Evolutionary conservation across 2,329 filamentous ascomycete species (phyloP).

Genomic region (Colletotrichum abscissum): DNA sequence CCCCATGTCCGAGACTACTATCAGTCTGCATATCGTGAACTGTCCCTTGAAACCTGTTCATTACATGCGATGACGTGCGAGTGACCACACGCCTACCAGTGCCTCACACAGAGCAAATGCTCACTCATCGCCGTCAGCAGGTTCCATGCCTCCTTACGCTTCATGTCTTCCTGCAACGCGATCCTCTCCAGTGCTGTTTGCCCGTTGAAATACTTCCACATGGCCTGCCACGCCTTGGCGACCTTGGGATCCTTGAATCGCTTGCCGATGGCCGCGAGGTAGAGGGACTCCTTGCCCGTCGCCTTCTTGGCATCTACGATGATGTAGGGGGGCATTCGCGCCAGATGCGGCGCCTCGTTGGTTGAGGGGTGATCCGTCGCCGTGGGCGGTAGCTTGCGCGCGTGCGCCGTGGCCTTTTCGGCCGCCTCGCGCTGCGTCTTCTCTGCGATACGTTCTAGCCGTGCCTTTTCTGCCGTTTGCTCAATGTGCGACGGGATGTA

Average conservation of each 20-base stretch:
- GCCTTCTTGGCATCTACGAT: constrained; percentile 84
- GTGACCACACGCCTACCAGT: constrained; percentile 66
- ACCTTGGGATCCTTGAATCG: constrained; percentile 68
- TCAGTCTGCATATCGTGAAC: not conserved
- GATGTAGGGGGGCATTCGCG: constrained; percentile 70
- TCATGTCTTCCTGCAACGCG: constrained; percentile 85
- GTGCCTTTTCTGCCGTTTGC: constrained; percentile 70
- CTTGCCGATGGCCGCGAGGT: constrained; percentile 68
- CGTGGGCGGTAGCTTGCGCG: constrained; percentile 60
- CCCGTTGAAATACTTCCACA: constrained; percentile 91
- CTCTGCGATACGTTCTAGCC: constrained; percentile 67
- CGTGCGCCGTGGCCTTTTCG: constrained; percentile 66
- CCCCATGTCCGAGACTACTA: not conserved
- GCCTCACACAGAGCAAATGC: constrained; percentile 73
- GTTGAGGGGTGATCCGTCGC: constrained; percentile 65
- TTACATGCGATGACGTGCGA: not conserved
- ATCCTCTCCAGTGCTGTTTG: constrained; percentile 87
- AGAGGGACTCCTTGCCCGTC: constrained; percentile 81
- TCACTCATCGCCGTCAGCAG: constrained; percentile 74
- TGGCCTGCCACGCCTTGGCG: constrained; percentile 75
- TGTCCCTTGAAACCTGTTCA: not conserved
- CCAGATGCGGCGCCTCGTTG: constrained; percentile 69
- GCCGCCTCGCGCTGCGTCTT: constrained; percentile 64
- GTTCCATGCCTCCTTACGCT: constrained; percentile 83
- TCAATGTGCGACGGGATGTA: constrained; percentile 58